Percentiles rank a stretch among this genome's conserved stretches.
Conservation (phyloP, 2,329 filamentous ascomycete species). For the Aureobasidium sp. region DNA sequence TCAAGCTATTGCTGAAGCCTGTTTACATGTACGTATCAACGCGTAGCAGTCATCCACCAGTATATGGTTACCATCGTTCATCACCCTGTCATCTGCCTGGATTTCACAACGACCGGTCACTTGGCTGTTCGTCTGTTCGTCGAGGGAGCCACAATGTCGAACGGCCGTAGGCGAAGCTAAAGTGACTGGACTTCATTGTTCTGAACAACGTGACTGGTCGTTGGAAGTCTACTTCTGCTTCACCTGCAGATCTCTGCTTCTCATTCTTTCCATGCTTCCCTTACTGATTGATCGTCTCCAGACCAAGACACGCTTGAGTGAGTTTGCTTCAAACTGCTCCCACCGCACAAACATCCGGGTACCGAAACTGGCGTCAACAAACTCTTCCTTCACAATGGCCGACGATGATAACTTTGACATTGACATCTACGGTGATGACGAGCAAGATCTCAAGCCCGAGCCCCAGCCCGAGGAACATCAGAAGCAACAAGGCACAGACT, state of each 20-base stretch:
- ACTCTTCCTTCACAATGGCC: constrained; percentile 26
- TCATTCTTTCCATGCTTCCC: neutral
- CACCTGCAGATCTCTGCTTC: neutral
- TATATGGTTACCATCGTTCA: neutral
- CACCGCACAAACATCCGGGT: neutral
- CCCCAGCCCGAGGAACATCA: constrained; percentile 14
- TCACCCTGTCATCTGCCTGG: neutral
- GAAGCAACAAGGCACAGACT: constrained; percentile 24
- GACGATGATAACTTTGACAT: constrained; percentile 64
- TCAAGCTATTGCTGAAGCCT: constrained; percentile 6
- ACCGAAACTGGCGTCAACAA: neutral
- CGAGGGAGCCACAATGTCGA: neutral
- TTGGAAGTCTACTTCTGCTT: neutral
- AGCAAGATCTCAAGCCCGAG: constrained; percentile 19
- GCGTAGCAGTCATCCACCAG: constrained; percentile 6
- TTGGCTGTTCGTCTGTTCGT: neutral
- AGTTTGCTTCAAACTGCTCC: neutral
- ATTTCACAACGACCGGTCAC: neutral
- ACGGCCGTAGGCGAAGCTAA: neutral
- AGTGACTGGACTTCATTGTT: neutral
- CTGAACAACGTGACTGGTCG: constrained; percentile 2
- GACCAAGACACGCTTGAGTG: neutral
- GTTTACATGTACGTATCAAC: constrained; percentile 11
- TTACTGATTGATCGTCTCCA: neutral
- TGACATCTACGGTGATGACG: constrained; percentile 60